Evolutionary conservation across 345 rosid genomes (phyloP).

Genomic region (Aurinia saxatilis): DNA sequence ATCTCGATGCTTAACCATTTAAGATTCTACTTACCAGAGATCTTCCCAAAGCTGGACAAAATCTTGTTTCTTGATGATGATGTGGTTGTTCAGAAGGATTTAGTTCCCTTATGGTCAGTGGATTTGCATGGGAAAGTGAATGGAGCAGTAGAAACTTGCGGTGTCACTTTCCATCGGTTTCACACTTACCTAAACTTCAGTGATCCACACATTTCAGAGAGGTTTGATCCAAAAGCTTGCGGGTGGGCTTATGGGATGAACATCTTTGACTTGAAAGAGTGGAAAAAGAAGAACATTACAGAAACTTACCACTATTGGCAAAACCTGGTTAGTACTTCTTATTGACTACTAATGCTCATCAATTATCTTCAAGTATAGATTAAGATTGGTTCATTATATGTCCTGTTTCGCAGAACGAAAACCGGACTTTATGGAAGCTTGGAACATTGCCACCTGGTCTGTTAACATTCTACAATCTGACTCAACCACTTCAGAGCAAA

Average conservation of each 20-base stretch:
- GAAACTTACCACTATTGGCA: slow-evolving; percentile 41
- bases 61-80: slow-evolving; percentile 64
- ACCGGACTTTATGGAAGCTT: slow-evolving; percentile 44
- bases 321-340: slow-evolving; percentile 26
- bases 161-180: slow-evolving; percentile 46
- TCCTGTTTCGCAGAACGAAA: slow-evolving; percentile 34
- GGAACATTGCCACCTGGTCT: slow-evolving; percentile 64
- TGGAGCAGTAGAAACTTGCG: slow-evolving; percentile 66
- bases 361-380: neutral
- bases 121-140: slow-evolving; percentile 60
- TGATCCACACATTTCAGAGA: slow-evolving; percentile 32
- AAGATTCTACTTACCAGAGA: slow-evolving; percentile 50
- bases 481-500: slow-evolving; percentile 37
- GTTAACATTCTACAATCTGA: slow-evolving; percentile 47
- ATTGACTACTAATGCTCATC: too few relatives aligned
- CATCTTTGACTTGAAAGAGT: slow-evolving; percentile 49
- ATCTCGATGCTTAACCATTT: slow-evolving; percentile 54
- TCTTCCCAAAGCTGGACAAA: slow-evolving; percentile 52
- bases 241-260: slow-evolving; percentile 81
- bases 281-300: slow-evolving; percentile 46
- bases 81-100: slow-evolving; percentile 61
- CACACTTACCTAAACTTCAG: slow-evolving; percentile 53
- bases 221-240: slow-evolving; percentile 43
- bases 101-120: slow-evolving; percentile 38
- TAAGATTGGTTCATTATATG: neutral